Percentiles rank a stretch among this genome's conserved stretches.
These are phyloP conservation scores for Penicillium canariense DNA, from an alignment of 495 filamentous ascomycete species.

Conservation along the genomic window DNA sequence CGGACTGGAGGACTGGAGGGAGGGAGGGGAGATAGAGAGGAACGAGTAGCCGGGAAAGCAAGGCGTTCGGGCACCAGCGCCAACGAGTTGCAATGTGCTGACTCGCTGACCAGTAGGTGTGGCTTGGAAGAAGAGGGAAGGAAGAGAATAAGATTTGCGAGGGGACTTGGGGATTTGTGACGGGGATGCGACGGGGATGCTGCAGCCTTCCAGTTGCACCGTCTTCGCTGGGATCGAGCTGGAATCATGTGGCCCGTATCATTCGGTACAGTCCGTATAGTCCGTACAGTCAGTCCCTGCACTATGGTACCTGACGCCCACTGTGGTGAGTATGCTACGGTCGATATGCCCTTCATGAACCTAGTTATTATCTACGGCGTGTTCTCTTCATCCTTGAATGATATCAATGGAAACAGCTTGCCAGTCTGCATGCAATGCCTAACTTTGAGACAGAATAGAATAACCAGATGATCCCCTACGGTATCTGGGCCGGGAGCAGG, in stretches of 20 bases:
- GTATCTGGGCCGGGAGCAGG: too few relatives aligned
- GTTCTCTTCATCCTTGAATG: too few relatives aligned
- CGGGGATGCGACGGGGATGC: conserved; percentile 42
- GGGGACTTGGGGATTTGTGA: conserved; percentile 19
- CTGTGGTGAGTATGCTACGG: too few relatives aligned
- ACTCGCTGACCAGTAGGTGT: conserved; percentile 27
- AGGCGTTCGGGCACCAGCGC: conserved; percentile 45
- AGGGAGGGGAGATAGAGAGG: conserved; percentile 11
- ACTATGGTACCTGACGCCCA: too few relatives aligned
- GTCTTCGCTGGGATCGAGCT: not conserved
- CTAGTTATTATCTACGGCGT: too few relatives aligned
- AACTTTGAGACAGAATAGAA: too few relatives aligned
- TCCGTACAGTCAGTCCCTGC: too few relatives aligned
- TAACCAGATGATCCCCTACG: too few relatives aligned
- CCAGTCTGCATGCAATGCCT: too few relatives aligned
- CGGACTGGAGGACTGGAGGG: conserved; percentile 4
- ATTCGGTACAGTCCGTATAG: not conserved
- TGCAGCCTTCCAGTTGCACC: conserved; percentile 35
- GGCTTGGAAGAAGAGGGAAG: conserved; percentile 18
- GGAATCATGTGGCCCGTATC: conserved; percentile 1
- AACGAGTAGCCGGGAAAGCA: conserved; percentile 35
- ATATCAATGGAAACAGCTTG: too few relatives aligned
- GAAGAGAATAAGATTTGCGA: not conserved
- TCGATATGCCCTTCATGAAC: too few relatives aligned
- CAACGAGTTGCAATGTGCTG: conserved; percentile 33